Base-by-base conservation (phyloP, 2,329 filamentous ascomycete species). In the Periconia digitata region DNA sequence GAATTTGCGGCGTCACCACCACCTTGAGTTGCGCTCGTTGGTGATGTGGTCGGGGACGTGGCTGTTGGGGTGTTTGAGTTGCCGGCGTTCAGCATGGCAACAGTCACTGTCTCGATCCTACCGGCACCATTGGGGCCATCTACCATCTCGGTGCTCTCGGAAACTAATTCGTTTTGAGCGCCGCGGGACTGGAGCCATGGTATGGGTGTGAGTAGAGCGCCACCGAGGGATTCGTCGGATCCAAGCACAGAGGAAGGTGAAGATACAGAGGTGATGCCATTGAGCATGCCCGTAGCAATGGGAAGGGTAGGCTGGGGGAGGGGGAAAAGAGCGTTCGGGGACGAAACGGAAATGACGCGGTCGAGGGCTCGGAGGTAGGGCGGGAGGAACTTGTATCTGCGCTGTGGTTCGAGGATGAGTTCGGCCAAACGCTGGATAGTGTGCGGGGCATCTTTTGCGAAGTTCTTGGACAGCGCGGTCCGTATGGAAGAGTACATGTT, bases 391-490 rank as follows among this genome's bases (percentile, higher is more conserved):
- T 82, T 84, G 75, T 97, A 96, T 72, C 96, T 88, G 46, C 80
- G 79, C 51, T 78, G 86, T 1, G 94, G 94, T 21, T 79, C 74
- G 29, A 95, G 78, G 4, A 96, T 77, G 23, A 97, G 85, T 76
- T 99, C 94, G 18, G 91, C 85, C 18, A 99, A 81, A 34, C 94
- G 87, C 73, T 99, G 94, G 53, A 96, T 82, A 3, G 94, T 97
- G 69, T 97, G 90, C 0, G 94, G 94, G 1, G 94, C 92, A 59
- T 88, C 82, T 3, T 78, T 76, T 18, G 82, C 67, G 71, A 99
- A 99, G 56, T 81, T 82, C 2, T 76, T 78, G 42, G 73, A 77
- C 34, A 96, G 76, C 15, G 85, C 84, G 6, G 72, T 54, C 2
- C 63, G 61, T 50, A 75, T 72, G 0, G 65, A 64, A 3, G 57